phyloP scores from a whole-genome alignment of 768 basidiomycete genomes.

The Phylloporus rhodoxanthus region DNA sequence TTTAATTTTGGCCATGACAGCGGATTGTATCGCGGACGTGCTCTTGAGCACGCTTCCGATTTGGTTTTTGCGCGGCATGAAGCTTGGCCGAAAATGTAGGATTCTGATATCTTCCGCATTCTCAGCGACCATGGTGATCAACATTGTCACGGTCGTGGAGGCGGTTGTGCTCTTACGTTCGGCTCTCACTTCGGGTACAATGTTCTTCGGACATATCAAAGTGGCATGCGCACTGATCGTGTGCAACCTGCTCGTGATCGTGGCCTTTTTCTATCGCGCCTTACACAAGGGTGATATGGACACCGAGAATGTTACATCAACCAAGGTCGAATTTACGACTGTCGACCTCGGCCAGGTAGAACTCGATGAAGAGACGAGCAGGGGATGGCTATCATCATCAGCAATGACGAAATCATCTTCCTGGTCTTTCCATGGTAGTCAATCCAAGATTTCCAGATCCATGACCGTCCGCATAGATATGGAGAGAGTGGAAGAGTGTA shows the following conservation, averaged over 20 bases:
- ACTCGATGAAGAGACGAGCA: slow-evolving; percentile 2
- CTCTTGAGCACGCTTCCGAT: slow-evolving; percentile 18
- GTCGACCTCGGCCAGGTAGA: slow-evolving; percentile 3
- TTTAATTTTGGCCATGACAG: slow-evolving; percentile 4
- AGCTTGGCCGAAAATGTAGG: slow-evolving; percentile 11
- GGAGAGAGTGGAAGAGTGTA: background rate
- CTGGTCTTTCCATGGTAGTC: slow-evolving; percentile 8
- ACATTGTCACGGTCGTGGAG: slow-evolving; percentile 14
- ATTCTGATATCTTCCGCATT: slow-evolving; percentile 18
- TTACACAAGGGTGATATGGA: background rate
- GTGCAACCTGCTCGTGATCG: slow-evolving; percentile 24
- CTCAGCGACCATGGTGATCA: slow-evolving; percentile 21
- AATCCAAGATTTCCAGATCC: background rate
- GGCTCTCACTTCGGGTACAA: slow-evolving; percentile 1
- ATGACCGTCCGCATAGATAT: background rate
- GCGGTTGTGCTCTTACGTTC: slow-evolving; percentile 4
- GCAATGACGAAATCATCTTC: background rate
- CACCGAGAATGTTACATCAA: background rate
- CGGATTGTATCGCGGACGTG: slow-evolving; percentile 18
- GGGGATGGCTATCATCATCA: background rate
- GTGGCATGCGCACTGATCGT: slow-evolving; percentile 16
- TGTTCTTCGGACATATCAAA: slow-evolving; percentile 23
- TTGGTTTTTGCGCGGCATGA: slow-evolving; percentile 11
- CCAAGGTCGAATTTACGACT: slow-evolving; percentile 12
- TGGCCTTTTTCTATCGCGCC: slow-evolving; percentile 15